Percentiles rank a stretch among this genome's conserved stretches.
These are phyloP conservation scores for Penicillium rolfsii DNA, from an alignment of 2,329 filamentous ascomycete genomes.

Conservation along the genomic window DNA sequence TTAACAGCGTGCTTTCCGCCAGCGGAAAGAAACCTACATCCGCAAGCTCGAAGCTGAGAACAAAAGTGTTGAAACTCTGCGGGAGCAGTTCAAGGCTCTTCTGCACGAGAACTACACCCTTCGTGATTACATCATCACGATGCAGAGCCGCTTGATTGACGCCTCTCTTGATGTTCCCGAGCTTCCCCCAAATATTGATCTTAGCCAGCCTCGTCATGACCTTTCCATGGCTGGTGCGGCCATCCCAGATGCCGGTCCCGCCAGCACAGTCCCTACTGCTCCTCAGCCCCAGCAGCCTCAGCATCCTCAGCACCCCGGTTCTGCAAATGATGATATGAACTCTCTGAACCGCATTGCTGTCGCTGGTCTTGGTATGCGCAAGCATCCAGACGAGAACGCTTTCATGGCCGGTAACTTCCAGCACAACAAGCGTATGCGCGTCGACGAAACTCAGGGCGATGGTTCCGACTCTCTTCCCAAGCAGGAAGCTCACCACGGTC, in stretches of 20 bases:
- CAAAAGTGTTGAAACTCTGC: constrained; percentile 74
- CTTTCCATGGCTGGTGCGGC: constrained; percentile 36
- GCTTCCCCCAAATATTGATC: constrained; percentile 77
- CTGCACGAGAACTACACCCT: constrained; percentile 88
- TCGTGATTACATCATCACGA: constrained; percentile 86
- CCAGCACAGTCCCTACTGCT: constrained; percentile 28
- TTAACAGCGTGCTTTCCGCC: constrained; percentile 84
- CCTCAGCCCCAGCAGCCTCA: constrained; percentile 12
- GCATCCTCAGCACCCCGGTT: constrained; percentile 31
- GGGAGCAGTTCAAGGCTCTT: constrained; percentile 75
- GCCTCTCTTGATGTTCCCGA: constrained; percentile 81
- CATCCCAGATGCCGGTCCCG: constrained; percentile 25
- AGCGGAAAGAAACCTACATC: constrained; percentile 97
- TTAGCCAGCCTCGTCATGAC: constrained; percentile 59
- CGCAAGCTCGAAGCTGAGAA: constrained; percentile 96
- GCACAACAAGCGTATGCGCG: constrained; percentile 36
- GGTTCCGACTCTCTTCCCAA: constrained; percentile 30
- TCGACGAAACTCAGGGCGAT: constrained; percentile 36
- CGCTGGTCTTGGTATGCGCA: constrained; percentile 49
- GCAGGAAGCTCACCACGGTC: constrained; percentile 34
- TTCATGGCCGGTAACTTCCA: constrained; percentile 41
- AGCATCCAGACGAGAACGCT: constrained; percentile 44
- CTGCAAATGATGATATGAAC: constrained; percentile 44
- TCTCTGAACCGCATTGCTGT: constrained; percentile 50
- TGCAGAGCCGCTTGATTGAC: constrained; percentile 85